phyloP scores from a whole-genome alignment of 305 asterid genomes.

The Striga hermonthica region DNA sequence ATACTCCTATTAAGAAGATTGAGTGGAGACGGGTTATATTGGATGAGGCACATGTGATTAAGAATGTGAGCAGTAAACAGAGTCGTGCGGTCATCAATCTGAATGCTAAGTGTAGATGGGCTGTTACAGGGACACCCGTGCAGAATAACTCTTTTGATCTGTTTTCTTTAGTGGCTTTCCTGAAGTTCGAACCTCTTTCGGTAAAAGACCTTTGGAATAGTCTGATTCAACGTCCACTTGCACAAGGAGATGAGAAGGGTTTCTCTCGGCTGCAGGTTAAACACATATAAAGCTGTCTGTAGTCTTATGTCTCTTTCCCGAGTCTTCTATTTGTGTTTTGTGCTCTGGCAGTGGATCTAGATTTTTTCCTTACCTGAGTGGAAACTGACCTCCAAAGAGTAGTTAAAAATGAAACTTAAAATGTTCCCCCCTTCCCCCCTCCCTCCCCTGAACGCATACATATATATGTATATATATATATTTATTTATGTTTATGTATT shows the following conservation, averaged over 20 bases:
- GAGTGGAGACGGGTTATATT: constrained; percentile 91
- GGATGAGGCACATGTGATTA: constrained; percentile 94
- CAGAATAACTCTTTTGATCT: constrained; percentile 78
- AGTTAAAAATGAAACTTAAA: too few relatives aligned
- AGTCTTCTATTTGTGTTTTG: too few relatives aligned
- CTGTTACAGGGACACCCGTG: constrained; percentile 89
- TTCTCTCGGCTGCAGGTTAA: constrained; percentile 45
- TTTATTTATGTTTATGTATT: too few relatives aligned
- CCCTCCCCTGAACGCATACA: too few relatives aligned
- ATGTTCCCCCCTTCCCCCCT: too few relatives aligned
- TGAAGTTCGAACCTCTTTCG: constrained; percentile 87
- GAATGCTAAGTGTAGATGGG: constrained; percentile 83
- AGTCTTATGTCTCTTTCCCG: too few relatives aligned
- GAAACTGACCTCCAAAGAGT: too few relatives aligned
- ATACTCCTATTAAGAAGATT: constrained; percentile 69
- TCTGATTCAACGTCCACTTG: constrained; percentile 78
- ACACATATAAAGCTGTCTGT: too few relatives aligned
- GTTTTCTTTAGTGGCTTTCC: constrained; percentile 74
- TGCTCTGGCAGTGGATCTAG: too few relatives aligned
- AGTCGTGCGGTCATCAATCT: constrained; percentile 73
- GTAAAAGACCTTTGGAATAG: constrained; percentile 69
- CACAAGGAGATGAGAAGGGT: constrained; percentile 76
- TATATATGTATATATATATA: too few relatives aligned
- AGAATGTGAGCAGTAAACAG: constrained; percentile 70
- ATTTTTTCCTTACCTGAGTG: too few relatives aligned